Evolutionary conservation across 148 eudicot species (phyloP).

Genomic region (Camellia sinensis): DNA sequence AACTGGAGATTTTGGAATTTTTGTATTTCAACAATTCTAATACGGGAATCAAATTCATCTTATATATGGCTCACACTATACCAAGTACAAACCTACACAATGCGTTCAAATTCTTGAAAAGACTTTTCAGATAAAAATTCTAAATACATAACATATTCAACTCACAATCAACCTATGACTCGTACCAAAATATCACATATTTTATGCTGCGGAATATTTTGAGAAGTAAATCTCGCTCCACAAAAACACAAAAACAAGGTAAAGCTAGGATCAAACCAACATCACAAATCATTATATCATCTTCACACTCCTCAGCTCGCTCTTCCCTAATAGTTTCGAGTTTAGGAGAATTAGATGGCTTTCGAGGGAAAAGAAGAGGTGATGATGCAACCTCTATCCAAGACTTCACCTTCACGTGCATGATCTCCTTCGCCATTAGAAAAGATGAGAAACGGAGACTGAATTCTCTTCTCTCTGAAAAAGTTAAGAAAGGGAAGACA

Average conservation of each 20-base stretch:
- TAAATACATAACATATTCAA: too few relatives aligned
- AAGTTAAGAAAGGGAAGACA: not conserved
- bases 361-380: constrained; percentile 25
- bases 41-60: too few relatives aligned
- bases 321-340: constrained; percentile 35
- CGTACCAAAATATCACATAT: not conserved
- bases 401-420: not conserved
- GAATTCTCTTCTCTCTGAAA: too few relatives aligned
- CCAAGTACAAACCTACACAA: too few relatives aligned
- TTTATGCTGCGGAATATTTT: not conserved
- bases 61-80: too few relatives aligned
- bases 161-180: not conserved
- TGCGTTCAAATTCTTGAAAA: too few relatives aligned
- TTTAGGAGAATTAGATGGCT: constrained; percentile 28
- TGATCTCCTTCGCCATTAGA: constrained; percentile 21
- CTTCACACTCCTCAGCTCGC: constrained; percentile 21
- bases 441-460: too few relatives aligned
- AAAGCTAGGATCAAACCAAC: not conserved
- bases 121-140: too few relatives aligned
- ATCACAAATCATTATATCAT: not conserved
- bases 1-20: too few relatives aligned
- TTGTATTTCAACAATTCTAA: too few relatives aligned
- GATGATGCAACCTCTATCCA: constrained; percentile 36
- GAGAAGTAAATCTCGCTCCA: not conserved
- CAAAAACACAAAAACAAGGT: not conserved